Conservation (phyloP, 2,329 filamentous ascomycete genomes). For the Ceratocystis cacaofunesta region DNA sequence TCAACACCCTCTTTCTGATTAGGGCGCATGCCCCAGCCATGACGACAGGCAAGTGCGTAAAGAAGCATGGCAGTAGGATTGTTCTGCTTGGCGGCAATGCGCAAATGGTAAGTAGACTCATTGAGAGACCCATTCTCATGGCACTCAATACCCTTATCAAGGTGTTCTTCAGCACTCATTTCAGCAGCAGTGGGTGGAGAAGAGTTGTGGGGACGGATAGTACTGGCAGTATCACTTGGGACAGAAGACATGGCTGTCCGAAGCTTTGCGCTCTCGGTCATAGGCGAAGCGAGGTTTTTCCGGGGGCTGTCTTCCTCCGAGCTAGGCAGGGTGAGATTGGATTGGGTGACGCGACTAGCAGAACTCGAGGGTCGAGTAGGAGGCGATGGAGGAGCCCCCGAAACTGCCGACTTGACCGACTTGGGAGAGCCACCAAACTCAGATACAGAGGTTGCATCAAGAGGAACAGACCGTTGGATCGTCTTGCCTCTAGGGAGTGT, state of each 20-base stretch:
- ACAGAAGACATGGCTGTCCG: constrained; percentile 32
- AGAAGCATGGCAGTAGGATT: constrained; percentile 90
- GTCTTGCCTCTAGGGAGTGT: constrained; percentile 67
- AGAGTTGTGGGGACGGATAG: constrained; percentile 30
- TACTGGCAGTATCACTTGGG: constrained; percentile 39
- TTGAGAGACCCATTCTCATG: constrained; percentile 79
- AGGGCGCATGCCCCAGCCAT: constrained; percentile 94
- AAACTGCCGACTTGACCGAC: constrained; percentile 22
- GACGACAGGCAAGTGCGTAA: constrained; percentile 85
- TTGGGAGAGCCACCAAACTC: constrained; percentile 12
- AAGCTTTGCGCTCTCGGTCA: constrained; percentile 26
- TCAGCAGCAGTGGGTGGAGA: constrained; percentile 46
- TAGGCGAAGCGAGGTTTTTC: constrained; percentile 29
- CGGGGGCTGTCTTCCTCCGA: constrained; percentile 37
- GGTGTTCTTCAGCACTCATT: constrained; percentile 72
- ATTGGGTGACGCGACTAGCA: constrained; percentile 27
- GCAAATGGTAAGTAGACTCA: constrained; percentile 91
- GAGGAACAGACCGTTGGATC: constrained; percentile 51
- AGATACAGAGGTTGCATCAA: constrained; percentile 46
- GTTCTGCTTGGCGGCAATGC: constrained; percentile 71
- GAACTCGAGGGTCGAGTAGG: constrained; percentile 46
- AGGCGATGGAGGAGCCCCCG: constrained; percentile 40
- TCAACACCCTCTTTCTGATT: constrained; percentile 80
- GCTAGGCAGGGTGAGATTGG: constrained; percentile 33
- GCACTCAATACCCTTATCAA: constrained; percentile 75